Base-by-base conservation (phyloP, 768 basidiomycete genomes). In the Lentinula boryana region DNA sequence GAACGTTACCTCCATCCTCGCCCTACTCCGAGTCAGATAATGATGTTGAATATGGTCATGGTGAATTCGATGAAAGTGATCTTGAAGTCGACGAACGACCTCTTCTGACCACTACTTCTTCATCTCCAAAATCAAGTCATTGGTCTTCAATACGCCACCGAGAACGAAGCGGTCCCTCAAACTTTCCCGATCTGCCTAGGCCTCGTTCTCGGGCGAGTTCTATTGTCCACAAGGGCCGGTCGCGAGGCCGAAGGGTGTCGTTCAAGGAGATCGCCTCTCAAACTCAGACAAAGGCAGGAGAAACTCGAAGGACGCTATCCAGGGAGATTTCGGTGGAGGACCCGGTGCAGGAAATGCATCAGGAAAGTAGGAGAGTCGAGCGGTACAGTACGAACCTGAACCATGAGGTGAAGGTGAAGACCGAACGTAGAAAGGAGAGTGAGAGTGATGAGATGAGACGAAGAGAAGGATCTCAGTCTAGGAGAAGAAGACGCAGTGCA, bases 1-100 rank as follows among this genome's bases (percentile, higher is more conserved):
- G 55, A 27, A 56, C 55, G n/a, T 56, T 56, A 16, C 55, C 55
- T 10, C 55, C 55, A 15, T 56, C 55, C 21, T 56, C 55, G 8
- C 53, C 53, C 1, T 13, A 23, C 23, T 43, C 55, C 6, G 55
- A 54, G 52, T 46, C 21, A 48, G 46, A 51, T 16, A 21, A 8
- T 9, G 50, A n/a, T 16, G 32, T 15, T 9, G 50, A 51, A 32
- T 21, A 33, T 35, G 16, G n/a, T 35, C 15, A 16, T 51, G 13
- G 32, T 51, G 27, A 51, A 27, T 16, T 31, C 8, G 50, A 51
- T n/a, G 50, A 32, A 32, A 31, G 50, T 16, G 50, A 51, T 51
- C 4, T 32, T 0, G 21, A 48, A 7, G 6, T 12, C 21, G 21
- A 48, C 12, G 46, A 21, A 8, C 18, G 18, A 48, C 46, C 18